Percentiles rank a stretch among this genome's conserved stretches.
These are phyloP conservation scores for Naegleria fowleri DNA, from an alignment of 208 protist species.

Conservation along the genomic window DNA sequence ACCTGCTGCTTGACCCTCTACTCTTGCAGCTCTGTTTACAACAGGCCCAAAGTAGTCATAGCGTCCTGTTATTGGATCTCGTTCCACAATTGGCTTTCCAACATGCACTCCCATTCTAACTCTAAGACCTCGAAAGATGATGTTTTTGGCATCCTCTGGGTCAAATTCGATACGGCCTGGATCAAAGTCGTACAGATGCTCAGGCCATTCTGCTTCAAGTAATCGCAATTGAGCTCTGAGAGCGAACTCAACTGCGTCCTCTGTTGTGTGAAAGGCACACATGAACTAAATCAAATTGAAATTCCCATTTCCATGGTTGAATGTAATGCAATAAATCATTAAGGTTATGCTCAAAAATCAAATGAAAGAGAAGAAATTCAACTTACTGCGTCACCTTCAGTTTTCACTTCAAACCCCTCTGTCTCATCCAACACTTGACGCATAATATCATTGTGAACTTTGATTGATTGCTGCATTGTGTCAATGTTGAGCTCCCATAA, in stretches of 20 bases:
- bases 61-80: constrained; percentile 43
- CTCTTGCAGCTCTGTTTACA: constrained; percentile 70
- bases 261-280: background rate
- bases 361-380: background rate
- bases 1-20: constrained; percentile 59
- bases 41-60: constrained; percentile 75
- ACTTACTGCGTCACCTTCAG: constrained; percentile 25
- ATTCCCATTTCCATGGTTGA: background rate
- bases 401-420: constrained; percentile 31
- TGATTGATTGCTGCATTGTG: constrained; percentile 14
- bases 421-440: background rate
- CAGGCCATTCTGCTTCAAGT: background rate
- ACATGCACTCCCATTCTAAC: constrained; percentile 59
- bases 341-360: too few relatives aligned
- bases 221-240: background rate
- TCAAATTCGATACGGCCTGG: background rate
- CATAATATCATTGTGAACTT: constrained; percentile 28
- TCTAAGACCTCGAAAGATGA: constrained; percentile 47
- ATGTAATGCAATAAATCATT: too few relatives aligned
- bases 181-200: background rate
- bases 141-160: background rate
- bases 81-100: constrained; percentile 42
- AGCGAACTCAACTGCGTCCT: background rate
- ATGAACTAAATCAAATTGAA: background rate
- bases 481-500: constrained; percentile 34